Evolutionary conservation across 2,329 filamentous ascomycete species (phyloP), one percentile per base, ranked within the genome.

Genomic region (Monosporascus sp.): DNA sequence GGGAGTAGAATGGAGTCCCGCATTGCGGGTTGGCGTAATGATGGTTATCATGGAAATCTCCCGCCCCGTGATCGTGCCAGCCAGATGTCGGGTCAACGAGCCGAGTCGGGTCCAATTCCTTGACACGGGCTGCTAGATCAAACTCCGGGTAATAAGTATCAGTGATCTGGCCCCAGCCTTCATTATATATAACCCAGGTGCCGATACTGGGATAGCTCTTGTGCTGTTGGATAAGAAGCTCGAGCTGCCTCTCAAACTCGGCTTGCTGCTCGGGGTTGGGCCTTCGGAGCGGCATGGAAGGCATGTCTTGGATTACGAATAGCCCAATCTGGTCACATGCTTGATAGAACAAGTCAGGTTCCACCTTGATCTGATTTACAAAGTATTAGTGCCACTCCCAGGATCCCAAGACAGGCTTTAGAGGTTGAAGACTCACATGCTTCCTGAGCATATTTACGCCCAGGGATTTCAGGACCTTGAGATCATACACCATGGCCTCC

Each of bases 361-460:
- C 85, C 7, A 88, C 74, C 68, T 88, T 88, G 71, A 87, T 85
- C 80, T 75, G 43, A 18, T 49, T 49, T 22, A 14, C 20, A 8
- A 18, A 39, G 7, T 11, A 20, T 17, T 15, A 27, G 11, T n/a
- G 15, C 17, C 8, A 20, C n/a, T 24, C 22, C 18, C 7, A 20
- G 31, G 8, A 17, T 27, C 5, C 17, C 15, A 31, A 7, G 24
- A 35, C 25, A n/a, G 5, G 15, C 7, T 14, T 31, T 8, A 7
- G 15, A 3, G 17, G 44, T 65, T 60, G 3, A 63, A 35, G 7
- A 65, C 80, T 71, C 61, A 82, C 83, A 60, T 89, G 86, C 64
- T 90, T 89, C 37, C 87, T 81, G 9, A 89, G 64, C 76, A 84
- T 85, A 66, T 89, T 89, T 67, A 87, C 85, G 0, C 86, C 86